Percentiles rank a stretch among this genome's conserved stretches.
Evolutionary conservation across 495 filamentous ascomycete species (phyloP).

Genomic region (Lophiotrema nucula): DNA sequence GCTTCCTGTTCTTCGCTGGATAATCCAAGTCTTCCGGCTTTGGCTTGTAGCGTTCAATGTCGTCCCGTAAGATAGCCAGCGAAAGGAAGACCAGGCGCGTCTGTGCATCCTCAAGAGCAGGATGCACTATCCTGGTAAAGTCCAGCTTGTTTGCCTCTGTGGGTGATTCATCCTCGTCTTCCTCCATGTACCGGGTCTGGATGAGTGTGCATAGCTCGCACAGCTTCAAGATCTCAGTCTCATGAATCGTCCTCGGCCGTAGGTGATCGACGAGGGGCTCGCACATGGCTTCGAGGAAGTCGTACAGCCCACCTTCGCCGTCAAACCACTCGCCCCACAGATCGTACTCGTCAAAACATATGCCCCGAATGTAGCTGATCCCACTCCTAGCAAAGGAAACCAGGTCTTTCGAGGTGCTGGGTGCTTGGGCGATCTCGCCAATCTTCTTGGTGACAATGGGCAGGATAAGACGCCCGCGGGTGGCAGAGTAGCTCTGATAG

Average conservation of each 20-base stretch:
- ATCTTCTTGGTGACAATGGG: slow-evolving; percentile 61
- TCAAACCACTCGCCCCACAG: slow-evolving; percentile 76
- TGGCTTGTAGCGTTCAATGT: slow-evolving; percentile 69
- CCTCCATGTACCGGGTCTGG: slow-evolving; percentile 78
- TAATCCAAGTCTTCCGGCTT: slow-evolving; percentile 69
- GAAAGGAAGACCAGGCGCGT: slow-evolving; percentile 72
- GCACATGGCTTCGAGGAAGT: slow-evolving; percentile 70
- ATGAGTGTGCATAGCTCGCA: slow-evolving; percentile 80
- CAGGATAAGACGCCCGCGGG: slow-evolving; percentile 54
- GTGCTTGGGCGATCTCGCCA: slow-evolving; percentile 61
- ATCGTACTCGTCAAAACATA: slow-evolving; percentile 73
- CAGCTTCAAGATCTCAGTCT: slow-evolving; percentile 68
- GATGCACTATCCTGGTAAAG: slow-evolving; percentile 64
- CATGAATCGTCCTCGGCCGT: slow-evolving; percentile 67
- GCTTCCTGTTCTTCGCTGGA: slow-evolving; percentile 51
- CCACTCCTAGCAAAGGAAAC: slow-evolving; percentile 67
- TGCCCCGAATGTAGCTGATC: slow-evolving; percentile 67
- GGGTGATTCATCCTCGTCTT: slow-evolving; percentile 52
- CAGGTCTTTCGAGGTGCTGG: slow-evolving; percentile 66
- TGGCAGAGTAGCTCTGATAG: slow-evolving; percentile 63
- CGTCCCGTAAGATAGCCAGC: slow-evolving; percentile 63
- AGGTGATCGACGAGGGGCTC: slow-evolving; percentile 75
- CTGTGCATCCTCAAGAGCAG: slow-evolving; percentile 70
- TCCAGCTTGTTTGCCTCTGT: slow-evolving; percentile 58
- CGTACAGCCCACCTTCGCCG: slow-evolving; percentile 64